Conservation (phyloP, 768 basidiomycete species). For the Tricholoma matsutake region DNA sequence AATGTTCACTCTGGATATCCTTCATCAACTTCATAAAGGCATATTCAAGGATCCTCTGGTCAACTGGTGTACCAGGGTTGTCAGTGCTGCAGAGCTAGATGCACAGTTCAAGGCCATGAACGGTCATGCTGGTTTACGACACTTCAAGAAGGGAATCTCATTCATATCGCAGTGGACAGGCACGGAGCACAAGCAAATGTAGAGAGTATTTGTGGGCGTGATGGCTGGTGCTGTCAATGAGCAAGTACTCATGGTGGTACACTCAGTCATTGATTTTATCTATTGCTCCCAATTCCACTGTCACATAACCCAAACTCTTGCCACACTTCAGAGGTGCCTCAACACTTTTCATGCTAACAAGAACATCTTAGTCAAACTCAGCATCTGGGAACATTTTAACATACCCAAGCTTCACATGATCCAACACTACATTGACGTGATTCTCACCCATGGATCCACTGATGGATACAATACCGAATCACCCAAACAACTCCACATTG, state of each 20-base stretch:
- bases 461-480: constrained; percentile 26
- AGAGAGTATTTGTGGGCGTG: background rate
- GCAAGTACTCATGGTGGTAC: background rate
- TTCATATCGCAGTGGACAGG: background rate
- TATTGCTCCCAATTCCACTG: background rate
- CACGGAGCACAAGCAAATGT: too few relatives aligned
- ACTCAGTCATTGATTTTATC: background rate
- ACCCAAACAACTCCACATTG: constrained; percentile 20
- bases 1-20: background rate
- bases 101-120: too few relatives aligned
- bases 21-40: background rate
- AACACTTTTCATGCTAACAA: constrained; percentile 23
- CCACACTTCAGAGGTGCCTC: constrained; percentile 7
- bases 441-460: constrained; percentile 16
- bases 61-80: background rate
- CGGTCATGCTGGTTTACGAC: too few relatives aligned
- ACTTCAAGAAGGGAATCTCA: background rate
- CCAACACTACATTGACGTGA: constrained; percentile 19
- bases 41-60: background rate
- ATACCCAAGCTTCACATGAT: constrained; percentile 30
- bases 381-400: constrained; percentile 23
- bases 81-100: background rate
- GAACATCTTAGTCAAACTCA: constrained; percentile 18
- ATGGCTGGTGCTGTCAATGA: background rate
- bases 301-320: background rate